Evolutionary conservation across 2,329 filamentous ascomycete species (phyloP).

Genomic region (Pyricularia pennisetigena): DNA sequence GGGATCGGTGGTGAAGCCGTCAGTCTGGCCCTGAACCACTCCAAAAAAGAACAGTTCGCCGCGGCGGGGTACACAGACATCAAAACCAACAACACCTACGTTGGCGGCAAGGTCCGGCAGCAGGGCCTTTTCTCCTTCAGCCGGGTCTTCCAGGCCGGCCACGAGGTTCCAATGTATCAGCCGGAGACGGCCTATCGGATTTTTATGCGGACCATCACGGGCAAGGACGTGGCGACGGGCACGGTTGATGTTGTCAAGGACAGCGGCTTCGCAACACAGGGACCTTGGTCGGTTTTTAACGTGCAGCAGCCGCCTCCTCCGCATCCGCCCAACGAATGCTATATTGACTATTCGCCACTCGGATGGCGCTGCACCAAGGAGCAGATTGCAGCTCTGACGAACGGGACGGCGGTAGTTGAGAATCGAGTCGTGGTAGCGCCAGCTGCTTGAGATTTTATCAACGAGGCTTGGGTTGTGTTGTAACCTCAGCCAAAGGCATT

Average conservation of each 20-base stretch:
- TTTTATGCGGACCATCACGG: constrained; percentile 39
- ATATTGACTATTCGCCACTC: background rate
- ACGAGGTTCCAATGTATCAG: constrained; percentile 31
- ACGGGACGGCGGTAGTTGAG: constrained; percentile 40
- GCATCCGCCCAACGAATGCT: background rate
- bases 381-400: constrained; percentile 37
- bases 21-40: constrained; percentile 41
- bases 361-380: constrained; percentile 19
- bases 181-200: constrained; percentile 33
- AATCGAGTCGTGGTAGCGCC: constrained; percentile 9
- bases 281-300: background rate
- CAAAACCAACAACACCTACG: constrained; percentile 45
- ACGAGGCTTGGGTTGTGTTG: background rate
- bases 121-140: constrained; percentile 53
- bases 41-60: constrained; percentile 46
- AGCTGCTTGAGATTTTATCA: background rate
- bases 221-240: constrained; percentile 35
- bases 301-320: background rate
- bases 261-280: background rate
- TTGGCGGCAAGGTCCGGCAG: constrained; percentile 55
- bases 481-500: too few relatives aligned
- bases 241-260: constrained; percentile 11
- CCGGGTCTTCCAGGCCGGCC: constrained; percentile 44
- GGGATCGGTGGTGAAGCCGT: constrained; percentile 41
- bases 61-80: constrained; percentile 56